Base-by-base conservation (phyloP, 2,329 filamentous ascomycete genomes). In the Magnaporthiopsis incrustans region DNA sequence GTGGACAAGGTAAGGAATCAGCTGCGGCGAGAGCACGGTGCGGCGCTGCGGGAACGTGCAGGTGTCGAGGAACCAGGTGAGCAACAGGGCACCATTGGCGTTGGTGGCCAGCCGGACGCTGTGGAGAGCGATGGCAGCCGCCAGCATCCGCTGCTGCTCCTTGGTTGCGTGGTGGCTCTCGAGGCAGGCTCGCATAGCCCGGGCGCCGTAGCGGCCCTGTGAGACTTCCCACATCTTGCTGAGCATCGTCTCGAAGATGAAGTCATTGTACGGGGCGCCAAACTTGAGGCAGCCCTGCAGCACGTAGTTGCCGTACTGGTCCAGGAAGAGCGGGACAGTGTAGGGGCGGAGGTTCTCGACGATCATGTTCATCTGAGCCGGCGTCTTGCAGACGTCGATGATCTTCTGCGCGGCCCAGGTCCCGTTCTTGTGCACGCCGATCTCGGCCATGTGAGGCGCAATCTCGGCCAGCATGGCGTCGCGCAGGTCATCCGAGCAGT, bases 381-480 rank as follows among this genome's bases (percentile, higher is more conserved):
- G 87, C 0, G 90, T 92, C 77, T 95, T 92, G 75, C 92, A 94
- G 8, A 97, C 92, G 71, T 98, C 94, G 69, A 99, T 98, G 72
- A 99, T 98, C 83, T 98, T 99, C 78, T 99, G 95, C 1, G 95
- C 95, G 64, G 95, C 95, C 95, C 95, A 99, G 1, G 95, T 99
- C 67, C 95, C 95, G 72, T 99, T 99, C 85, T 99, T 99, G 83
- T 99, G 95, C 10, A 97, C 88, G 70, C 95, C 95, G 77, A 98
- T 97, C 77, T 98, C 93, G 32, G 94, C 92, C 74, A 98, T 85
- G 73, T 97, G 93, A 65, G 94, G 93, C 3, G 90, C 87, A 71
- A 99, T 96, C 72, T 93, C 87, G 18, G 81, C 77, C 65, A 99
- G 81, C 95, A 99, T 98, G 64, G 90, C 89, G 75, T 97, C 92